Evolutionary conservation across 805 yeast genomes (phyloP).

Genomic region (Schwanniomyces occidentalis): DNA sequence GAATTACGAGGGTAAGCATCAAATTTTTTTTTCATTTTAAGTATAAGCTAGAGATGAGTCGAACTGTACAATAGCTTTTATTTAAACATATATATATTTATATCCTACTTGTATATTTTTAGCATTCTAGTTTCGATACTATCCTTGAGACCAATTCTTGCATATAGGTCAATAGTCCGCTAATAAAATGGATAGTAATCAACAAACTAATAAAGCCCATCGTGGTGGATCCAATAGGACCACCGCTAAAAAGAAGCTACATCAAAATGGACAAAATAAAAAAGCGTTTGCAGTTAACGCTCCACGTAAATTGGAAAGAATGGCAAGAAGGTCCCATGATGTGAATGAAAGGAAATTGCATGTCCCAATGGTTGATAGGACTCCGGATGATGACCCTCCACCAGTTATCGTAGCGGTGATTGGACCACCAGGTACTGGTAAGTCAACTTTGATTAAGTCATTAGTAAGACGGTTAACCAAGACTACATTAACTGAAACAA

Average conservation of each 20-base stretch:
- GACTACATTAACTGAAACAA: slow-evolving; percentile 78
- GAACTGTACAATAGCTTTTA: no score
- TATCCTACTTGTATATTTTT: no score
- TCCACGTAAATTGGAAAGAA: slow-evolving; percentile 82
- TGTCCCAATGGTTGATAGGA: slow-evolving; percentile 96
- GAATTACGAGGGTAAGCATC: no score
- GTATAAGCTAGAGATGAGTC: no score
- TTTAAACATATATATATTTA: no score
- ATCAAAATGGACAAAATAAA: slow-evolving; percentile 68
- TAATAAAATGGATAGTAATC: slow-evolving; percentile 17
- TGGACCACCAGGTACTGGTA: slow-evolving; percentile 99
- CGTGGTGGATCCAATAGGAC: slow-evolving; percentile 54
- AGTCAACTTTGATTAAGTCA: slow-evolving; percentile 88
- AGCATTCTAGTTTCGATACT: no score
- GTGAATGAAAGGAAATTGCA: slow-evolving; percentile 80
- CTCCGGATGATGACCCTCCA: slow-evolving; percentile 97
- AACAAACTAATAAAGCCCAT: slow-evolving; percentile 80
- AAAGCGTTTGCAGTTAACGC: slow-evolving; percentile 48
- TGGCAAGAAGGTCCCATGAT: slow-evolving; percentile 84
- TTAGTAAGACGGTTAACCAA: slow-evolving; percentile 85
- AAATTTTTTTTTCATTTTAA: no score
- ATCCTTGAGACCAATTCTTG: no score
- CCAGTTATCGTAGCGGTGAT: slow-evolving; percentile 96
- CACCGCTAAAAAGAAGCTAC: slow-evolving; percentile 83
- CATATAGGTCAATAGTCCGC: no score